phyloP scores from a whole-genome alignment of 495 filamentous ascomycete species.

The Lineolata rhizophorae region DNA sequence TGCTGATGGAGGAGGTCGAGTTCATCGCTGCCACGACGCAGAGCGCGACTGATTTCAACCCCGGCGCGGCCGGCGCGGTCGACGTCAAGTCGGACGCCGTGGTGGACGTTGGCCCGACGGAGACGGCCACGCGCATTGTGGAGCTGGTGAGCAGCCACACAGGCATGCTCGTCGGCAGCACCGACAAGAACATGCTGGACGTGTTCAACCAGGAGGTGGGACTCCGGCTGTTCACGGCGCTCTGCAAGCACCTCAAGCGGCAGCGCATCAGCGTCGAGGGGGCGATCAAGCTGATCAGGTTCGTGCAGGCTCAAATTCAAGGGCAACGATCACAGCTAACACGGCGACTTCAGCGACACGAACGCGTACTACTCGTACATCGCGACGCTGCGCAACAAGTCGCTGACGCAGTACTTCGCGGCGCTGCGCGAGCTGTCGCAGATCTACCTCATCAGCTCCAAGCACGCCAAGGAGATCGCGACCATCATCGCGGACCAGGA shows the following conservation, averaged over 20 bases:
- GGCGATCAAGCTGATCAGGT: conserved; percentile 77
- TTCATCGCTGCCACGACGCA: conserved; percentile 84
- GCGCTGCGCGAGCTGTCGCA: conserved; percentile 82
- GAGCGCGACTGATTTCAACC: conserved; percentile 75
- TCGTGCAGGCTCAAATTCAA: conserved; percentile 6
- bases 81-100: conserved; percentile 17
- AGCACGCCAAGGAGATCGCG: conserved; percentile 85
- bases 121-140: conserved; percentile 59
- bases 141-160: conserved; percentile 73
- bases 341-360: conserved; percentile 43
- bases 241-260: conserved; percentile 94
- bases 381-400: conserved; percentile 53
- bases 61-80: conserved; percentile 26
- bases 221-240: conserved; percentile 63
- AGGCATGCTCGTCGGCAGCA: conserved; percentile 73
- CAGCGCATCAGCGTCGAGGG: conserved; percentile 81
- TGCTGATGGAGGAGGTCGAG: conserved; percentile 95
- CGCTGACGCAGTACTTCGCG: conserved; percentile 72
- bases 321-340: conserved; percentile 2
- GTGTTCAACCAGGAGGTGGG: conserved; percentile 98
- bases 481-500: conserved; percentile 81
- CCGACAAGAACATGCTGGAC: conserved; percentile 91
- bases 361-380: conserved; percentile 81
- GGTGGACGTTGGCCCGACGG: conserved; percentile 61
- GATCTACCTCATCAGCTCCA: conserved; percentile 79